Conservation (phyloP, 139 green algal genomes). For the Limnomonas spitsbergensis region DNA sequence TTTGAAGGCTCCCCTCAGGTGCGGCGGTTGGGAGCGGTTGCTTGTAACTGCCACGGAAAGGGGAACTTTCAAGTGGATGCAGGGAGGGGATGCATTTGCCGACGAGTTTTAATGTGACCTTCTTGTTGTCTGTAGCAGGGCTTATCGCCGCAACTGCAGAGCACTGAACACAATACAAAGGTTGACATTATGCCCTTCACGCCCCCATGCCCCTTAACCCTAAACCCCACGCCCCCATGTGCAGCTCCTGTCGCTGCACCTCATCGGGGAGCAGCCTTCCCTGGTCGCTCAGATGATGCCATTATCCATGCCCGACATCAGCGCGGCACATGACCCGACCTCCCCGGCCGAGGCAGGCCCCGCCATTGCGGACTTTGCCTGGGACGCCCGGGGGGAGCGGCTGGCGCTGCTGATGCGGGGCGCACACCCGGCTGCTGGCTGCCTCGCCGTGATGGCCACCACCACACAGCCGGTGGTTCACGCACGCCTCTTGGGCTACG, state of each 20-base stretch:
- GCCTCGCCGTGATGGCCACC: constrained; percentile 42
- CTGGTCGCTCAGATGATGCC: constrained; percentile 28
- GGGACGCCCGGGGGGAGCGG: constrained; percentile 33
- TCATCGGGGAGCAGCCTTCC: neutral
- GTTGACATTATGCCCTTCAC: neutral
- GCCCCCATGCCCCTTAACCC: too few species aligned
- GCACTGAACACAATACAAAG: neutral
- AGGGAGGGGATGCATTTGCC: too few species aligned
- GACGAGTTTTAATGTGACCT: neutral
- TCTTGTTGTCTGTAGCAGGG: neutral
- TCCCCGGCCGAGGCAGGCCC: neutral
- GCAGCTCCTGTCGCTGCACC: neutral
- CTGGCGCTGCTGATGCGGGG: neutral
- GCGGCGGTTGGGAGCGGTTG: too few species aligned
- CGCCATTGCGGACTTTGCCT: constrained; percentile 18
- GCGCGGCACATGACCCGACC: constrained; percentile 13
- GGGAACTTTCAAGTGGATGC: too few species aligned
- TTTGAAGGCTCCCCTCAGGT: neutral
- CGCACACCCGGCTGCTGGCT: constrained; percentile 30
- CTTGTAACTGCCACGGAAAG: too few species aligned
- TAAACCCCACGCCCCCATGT: too few species aligned
- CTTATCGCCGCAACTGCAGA: neutral
- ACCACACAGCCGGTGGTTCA: constrained; percentile 32
- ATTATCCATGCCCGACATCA: constrained; percentile 32
- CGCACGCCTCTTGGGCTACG: constrained; percentile 35